These are phyloP conservation scores for Chamaecrista fasciculata DNA, from an alignment of 306 rosid species.

Conservation along the genomic window DNA sequence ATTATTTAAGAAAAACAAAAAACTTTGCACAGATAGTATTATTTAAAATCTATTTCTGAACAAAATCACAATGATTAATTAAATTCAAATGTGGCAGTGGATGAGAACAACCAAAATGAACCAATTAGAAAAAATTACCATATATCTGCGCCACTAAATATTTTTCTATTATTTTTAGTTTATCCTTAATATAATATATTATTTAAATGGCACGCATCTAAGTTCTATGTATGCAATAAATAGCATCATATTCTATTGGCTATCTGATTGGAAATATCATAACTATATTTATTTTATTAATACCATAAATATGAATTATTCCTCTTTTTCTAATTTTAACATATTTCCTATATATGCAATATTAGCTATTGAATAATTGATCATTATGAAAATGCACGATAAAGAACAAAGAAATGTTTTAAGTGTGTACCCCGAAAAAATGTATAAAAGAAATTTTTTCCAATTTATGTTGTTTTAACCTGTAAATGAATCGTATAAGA, in stretches of 20 bases:
- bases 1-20: not conserved
- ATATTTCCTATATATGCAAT: not conserved
- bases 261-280: not conserved
- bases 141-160: not conserved
- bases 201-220: not conserved
- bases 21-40: not conserved
- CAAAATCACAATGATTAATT: not conserved
- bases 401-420: too few relatives aligned
- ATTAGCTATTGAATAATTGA: too few relatives aligned
- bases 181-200: not conserved
- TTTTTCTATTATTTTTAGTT: too few relatives aligned
- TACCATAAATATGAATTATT: not conserved
- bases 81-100: not conserved
- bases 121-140: too few relatives aligned
- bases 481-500: too few relatives aligned
- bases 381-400: too few relatives aligned
- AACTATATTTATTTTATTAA: not conserved
- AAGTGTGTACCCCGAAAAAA: too few relatives aligned
- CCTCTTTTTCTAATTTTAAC: not conserved
- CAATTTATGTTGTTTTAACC: too few relatives aligned
- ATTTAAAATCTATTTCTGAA: not conserved
- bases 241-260: not conserved
- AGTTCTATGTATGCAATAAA: not conserved
- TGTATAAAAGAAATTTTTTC: too few relatives aligned
- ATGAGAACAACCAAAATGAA: not conserved